Base-by-base conservation (phyloP, 2,329 filamentous ascomycete species). In the Diaporthe sp. region DNA sequence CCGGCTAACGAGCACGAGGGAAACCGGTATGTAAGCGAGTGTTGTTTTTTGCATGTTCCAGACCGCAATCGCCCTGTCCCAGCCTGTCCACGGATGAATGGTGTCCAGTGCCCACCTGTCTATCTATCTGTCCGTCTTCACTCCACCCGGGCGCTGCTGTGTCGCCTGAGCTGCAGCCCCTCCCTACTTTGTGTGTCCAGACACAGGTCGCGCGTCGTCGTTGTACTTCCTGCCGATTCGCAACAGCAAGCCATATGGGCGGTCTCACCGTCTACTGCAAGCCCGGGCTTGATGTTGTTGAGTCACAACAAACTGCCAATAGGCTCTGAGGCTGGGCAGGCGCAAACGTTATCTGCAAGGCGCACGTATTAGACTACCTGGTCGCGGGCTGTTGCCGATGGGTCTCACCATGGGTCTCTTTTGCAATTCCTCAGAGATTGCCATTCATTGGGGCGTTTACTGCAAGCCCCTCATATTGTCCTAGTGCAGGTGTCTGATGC, bases 21-120 rank as follows among this genome's bases (percentile, higher is more conserved):
- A 28, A 57, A 53, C 19, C 49, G 71, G 71, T 73, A 73, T 73
- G 71, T 65, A 73, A 73, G 58, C 71, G 39, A 73, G 39, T 49
- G 19, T 57, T 61, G 25, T 55, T 55, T 73, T 42, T 73, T 19
- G 37, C 58, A 44, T 42, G 49, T 55, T 53, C 49, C 65, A 55
- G 65, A 55, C 49, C 34, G n/a, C 46, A 37, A 37, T 34, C 28
- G 62, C 13, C 65, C 46, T 51, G 22, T 17, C 51, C 67, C 72
- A 70, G 46, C 31, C 34, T 70, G 8, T 44, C 37, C 34, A 53
- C 51, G 17, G 65, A 28, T 28, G 12, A 19, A 28, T 22, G 22
- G 39, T 72, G 71, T n/a, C 42, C 71, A 34, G 8, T 65, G 39
- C 39, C 39, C 60, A 31, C 42, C 39, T 65, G 51, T 37, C 61